Percentiles rank a stretch among this genome's conserved stretches.
These are phyloP conservation scores for Nannizziopsis barbatae DNA, from an alignment of 2,329 filamentous ascomycete genomes.

Conservation along the genomic window DNA sequence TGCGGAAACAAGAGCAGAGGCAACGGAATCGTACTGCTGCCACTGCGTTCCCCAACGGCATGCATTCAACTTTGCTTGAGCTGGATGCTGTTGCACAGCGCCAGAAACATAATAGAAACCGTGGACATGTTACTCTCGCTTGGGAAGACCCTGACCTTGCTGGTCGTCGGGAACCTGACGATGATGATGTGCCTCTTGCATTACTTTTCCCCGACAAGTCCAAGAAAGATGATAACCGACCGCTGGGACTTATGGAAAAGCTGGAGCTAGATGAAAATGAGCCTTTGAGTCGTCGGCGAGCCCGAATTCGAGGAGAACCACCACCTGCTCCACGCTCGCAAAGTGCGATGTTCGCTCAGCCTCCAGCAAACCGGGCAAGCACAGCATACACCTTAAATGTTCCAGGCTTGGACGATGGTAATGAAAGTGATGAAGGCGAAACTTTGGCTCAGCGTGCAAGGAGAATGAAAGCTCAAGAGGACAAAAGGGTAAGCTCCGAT, in stretches of 20 bases:
- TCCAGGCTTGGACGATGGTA: slow-evolving; percentile 21
- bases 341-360: background rate
- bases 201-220: slow-evolving; percentile 54
- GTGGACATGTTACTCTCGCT: slow-evolving; percentile 70
- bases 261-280: slow-evolving; percentile 87
- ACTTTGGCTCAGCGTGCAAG: slow-evolving; percentile 37
- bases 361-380: slow-evolving; percentile 20
- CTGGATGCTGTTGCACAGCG: slow-evolving; percentile 82
- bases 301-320: slow-evolving; percentile 56
- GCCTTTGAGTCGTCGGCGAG: slow-evolving; percentile 65
- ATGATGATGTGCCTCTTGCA: slow-evolving; percentile 81
- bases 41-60: slow-evolving; percentile 57
- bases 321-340: slow-evolving; percentile 20
- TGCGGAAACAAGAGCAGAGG: slow-evolving; percentile 82
- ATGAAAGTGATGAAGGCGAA: slow-evolving; percentile 26
- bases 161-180: slow-evolving; percentile 41
- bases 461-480: slow-evolving; percentile 30
- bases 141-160: slow-evolving; percentile 57
- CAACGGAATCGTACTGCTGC: slow-evolving; percentile 60
- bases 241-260: slow-evolving; percentile 47
- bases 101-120: slow-evolving; percentile 61
- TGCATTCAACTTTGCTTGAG: slow-evolving; percentile 81
- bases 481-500: slow-evolving; percentile 1
- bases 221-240: slow-evolving; percentile 26
- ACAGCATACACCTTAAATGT: slow-evolving; percentile 27